Conservation (phyloP, 1,139 yeast genomes). For the Geotrichum histeridarum region DNA sequence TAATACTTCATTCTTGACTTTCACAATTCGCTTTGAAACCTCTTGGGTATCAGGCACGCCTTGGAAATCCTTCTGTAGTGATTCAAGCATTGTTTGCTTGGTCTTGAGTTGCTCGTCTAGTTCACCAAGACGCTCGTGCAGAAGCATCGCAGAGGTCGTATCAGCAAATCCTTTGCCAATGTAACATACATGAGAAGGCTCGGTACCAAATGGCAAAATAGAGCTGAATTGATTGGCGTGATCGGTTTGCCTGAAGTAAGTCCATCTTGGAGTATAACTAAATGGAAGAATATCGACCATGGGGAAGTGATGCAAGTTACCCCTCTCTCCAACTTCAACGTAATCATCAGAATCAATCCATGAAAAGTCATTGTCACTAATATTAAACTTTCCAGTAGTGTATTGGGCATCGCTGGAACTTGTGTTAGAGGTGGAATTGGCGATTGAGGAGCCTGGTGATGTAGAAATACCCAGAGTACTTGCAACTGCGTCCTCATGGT, state of each 20-base stretch:
- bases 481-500: conserved; percentile 42
- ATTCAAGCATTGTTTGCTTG: conserved; percentile 37
- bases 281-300: conserved; percentile 58
- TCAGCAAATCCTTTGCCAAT: conserved; percentile 45
- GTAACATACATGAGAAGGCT: conserved; percentile 61
- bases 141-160: conserved; percentile 31
- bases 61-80: conserved; percentile 31
- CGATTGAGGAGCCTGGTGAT: conserved; percentile 23
- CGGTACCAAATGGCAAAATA: conserved; percentile 57
- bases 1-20: conserved; percentile 36
- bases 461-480: conserved; percentile 27
- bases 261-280: conserved; percentile 67
- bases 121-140: conserved; percentile 34
- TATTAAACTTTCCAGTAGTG: conserved; percentile 35
- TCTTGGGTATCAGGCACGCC: conserved; percentile 28
- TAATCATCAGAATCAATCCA: conserved; percentile 87
- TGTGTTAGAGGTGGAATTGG: conserved; percentile 13
- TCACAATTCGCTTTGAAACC: conserved; percentile 28
- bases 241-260: conserved; percentile 64
- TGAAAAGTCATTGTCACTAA: conserved; percentile 46
- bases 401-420: conserved; percentile 20
- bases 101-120: conserved; percentile 46
- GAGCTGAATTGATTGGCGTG: conserved; percentile 34
- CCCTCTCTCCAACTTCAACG: conserved; percentile 52
- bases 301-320: conserved; percentile 48